Evolutionary conservation across 2,329 filamentous ascomycete genomes (phyloP).

Genomic region (Diaporthe citri): DNA sequence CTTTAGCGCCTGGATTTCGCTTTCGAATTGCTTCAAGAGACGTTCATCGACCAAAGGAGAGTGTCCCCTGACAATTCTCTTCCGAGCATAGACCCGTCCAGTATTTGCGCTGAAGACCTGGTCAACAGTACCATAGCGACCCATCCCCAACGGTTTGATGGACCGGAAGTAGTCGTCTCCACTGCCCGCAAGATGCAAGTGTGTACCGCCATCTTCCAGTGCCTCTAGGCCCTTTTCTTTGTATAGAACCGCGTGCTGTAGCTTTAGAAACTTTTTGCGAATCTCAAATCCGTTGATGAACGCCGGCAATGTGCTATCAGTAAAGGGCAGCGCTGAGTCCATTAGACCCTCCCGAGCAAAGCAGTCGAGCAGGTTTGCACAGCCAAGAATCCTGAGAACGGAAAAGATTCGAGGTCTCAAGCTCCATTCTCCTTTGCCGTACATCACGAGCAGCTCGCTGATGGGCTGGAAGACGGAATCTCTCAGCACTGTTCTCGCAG

Average conservation of each 20-base stretch:
- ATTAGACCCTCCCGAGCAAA: not conserved
- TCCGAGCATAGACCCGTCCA: not conserved
- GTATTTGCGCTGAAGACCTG: not conserved
- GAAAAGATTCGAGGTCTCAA: not conserved
- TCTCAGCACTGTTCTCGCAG: not conserved
- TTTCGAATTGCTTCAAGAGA: not conserved
- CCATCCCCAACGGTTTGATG: not conserved
- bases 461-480: slow-evolving; percentile 10
- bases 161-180: not conserved
- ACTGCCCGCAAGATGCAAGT: not conserved
- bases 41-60: not conserved
- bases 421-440: slow-evolving; percentile 13
- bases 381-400: not conserved
- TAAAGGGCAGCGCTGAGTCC: not conserved
- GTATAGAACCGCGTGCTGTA: not conserved
- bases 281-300: not conserved
- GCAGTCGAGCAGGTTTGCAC: not conserved
- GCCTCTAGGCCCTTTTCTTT: not conserved
- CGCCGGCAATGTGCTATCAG: not conserved
- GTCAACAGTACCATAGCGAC: not conserved
- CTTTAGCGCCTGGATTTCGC: slow-evolving; percentile 6
- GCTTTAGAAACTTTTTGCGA: not conserved
- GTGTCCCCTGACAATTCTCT: not conserved
- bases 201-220: not conserved
- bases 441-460: not conserved